A percentile compares a stretch with the other conserved stretches of the same genome.
Evolutionary conservation across 345 rosid species (phyloP).

Genomic region (Linum tenue): DNA sequence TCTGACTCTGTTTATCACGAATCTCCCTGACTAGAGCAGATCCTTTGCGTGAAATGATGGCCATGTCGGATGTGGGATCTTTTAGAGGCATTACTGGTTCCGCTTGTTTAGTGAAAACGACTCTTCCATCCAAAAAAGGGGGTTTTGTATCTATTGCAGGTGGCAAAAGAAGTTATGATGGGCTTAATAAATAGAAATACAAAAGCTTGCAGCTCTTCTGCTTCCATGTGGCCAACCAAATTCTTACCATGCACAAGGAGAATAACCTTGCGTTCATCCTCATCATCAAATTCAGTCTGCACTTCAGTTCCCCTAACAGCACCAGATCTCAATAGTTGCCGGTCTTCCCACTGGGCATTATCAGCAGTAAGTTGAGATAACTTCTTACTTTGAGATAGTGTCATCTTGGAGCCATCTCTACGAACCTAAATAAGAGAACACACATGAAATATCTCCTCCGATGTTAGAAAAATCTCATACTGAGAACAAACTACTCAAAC

Average conservation of each 20-base stretch:
- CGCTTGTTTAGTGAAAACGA: conserved; percentile 93
- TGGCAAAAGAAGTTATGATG: neutral
- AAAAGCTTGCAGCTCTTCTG: neutral
- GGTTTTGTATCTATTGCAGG: conserved; percentile 68
- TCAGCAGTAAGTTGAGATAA: conserved; percentile 85
- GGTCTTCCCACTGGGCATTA: conserved; percentile 97
- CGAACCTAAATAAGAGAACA: conserved; percentile 41
- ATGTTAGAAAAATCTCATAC: neutral
- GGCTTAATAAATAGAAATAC: neutral
- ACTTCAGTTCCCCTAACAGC: conserved; percentile 95
- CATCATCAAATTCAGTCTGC: conserved; percentile 91
- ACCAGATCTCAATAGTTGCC: conserved; percentile 94
- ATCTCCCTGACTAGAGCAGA: conserved; percentile 80
- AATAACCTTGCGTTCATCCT: conserved; percentile 78
- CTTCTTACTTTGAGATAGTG: conserved; percentile 89
- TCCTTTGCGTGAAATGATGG: conserved; percentile 94
- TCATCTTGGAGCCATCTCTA: conserved; percentile 81
- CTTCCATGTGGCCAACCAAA: conserved; percentile 8
- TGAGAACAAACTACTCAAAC: neutral
- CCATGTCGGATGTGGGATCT: conserved; percentile 99
- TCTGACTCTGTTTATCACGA: conserved; percentile 84
- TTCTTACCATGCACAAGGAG: conserved; percentile 89
- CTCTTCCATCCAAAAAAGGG: conserved; percentile 97
- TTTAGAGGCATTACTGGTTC: conserved; percentile 95
- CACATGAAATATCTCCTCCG: neutral